Conservation (phyloP, 1,284 basidiomycete species). For the Leccinum subspadiceum region DNA sequence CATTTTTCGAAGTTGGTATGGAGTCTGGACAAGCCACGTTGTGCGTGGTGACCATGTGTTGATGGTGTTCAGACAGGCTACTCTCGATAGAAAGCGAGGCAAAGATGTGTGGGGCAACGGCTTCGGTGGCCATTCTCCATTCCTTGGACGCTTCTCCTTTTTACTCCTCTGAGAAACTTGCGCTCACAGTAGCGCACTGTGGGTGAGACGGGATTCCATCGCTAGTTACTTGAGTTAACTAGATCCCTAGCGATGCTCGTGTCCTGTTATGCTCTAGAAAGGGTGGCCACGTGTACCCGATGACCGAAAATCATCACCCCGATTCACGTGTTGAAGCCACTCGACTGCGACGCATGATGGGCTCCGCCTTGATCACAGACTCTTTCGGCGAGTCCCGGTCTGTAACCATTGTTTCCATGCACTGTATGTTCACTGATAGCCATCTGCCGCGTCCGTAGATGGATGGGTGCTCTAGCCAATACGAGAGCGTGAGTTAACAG, state of each 20-base stretch:
- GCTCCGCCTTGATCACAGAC: constrained; percentile 86
- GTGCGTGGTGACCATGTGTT: constrained; percentile 2
- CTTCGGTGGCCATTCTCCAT: constrained; percentile 86
- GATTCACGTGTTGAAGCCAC: constrained; percentile 85
- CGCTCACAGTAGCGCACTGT: constrained; percentile 88
- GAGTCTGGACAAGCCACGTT: constrained; percentile 21
- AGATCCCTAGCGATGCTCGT: constrained; percentile 73
- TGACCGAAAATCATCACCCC: constrained; percentile 93
- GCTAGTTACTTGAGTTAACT: constrained; percentile 5
- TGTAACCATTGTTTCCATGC: constrained; percentile 17
- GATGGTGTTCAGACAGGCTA: constrained; percentile 57
- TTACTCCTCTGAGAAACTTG: constrained; percentile 68
- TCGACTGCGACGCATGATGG: constrained; percentile 87
- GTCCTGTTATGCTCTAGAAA: constrained; percentile 78
- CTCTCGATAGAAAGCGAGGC: constrained; percentile 60
- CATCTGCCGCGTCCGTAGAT: constrained; percentile 43
- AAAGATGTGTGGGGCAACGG: constrained; percentile 81
- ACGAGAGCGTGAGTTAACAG: constrained; percentile 70
- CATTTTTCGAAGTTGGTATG: constrained; percentile 76
- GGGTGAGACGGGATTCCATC: constrained; percentile 53
- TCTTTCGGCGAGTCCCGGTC: constrained; percentile 92
- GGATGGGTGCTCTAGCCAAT: constrained; percentile 96
- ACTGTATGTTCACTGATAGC: constrained; percentile 2
- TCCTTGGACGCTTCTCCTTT: constrained; percentile 79
- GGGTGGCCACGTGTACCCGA: constrained; percentile 69